Evolutionary conservation across 2,329 filamentous ascomycete genomes (phyloP).

Genomic region (Tolypocladium cylindrosporum): DNA sequence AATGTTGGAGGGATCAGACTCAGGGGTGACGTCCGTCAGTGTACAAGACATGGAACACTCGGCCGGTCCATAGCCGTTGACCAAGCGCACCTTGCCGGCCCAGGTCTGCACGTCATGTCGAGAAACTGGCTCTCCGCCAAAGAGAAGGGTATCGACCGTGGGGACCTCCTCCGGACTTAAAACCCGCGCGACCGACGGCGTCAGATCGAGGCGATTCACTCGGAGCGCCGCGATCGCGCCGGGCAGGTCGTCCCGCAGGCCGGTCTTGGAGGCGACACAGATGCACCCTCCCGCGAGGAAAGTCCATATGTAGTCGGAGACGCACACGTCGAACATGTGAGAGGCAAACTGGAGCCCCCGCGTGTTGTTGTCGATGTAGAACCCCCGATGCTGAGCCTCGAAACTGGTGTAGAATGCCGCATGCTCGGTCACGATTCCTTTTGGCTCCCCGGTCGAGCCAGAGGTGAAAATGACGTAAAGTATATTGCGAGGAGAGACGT

Average conservation of each 20-base stretch:
- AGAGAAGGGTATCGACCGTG: background rate
- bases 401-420: background rate
- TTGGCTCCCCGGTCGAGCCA: conserved; percentile 1
- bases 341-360: conserved; percentile 3
- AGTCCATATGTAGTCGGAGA: conserved; percentile 3
- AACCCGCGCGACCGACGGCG: background rate
- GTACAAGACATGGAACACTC: conserved; percentile 4
- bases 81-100: background rate
- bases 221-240: background rate
- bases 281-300: conserved; percentile 2
- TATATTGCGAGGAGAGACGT: background rate
- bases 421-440: conserved; percentile 1
- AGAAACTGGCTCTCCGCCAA: conserved; percentile 1
- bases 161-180: background rate
- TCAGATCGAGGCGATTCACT: conserved; percentile 1
- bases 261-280: background rate
- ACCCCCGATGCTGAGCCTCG: background rate
- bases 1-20: conserved; percentile 1
- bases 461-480: conserved; percentile 3
- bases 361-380: background rate
- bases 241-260: background rate
- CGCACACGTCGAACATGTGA: conserved; percentile 3
- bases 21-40: background rate
- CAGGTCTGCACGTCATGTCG: conserved; percentile 2
- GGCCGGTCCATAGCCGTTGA: conserved; percentile 4